Base-by-base conservation (phyloP, 2,329 filamentous ascomycete genomes). In the Nothomitra cinnamomea region DNA sequence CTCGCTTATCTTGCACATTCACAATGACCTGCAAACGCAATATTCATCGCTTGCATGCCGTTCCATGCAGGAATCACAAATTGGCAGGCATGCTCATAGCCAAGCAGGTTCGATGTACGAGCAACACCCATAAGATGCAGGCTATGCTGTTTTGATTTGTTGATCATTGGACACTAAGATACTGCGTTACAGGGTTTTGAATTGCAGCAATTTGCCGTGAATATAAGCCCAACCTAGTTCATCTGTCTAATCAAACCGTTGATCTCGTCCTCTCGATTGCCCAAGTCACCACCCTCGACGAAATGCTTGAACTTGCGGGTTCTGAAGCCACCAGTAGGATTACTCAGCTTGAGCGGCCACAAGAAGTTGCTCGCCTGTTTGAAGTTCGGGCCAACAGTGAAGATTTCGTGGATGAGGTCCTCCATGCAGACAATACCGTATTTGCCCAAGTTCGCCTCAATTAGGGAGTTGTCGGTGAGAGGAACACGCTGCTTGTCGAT, bases 261-360 rank as follows among this genome's bases (percentile, higher is more conserved):
- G 82, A 96, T 95, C 77, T 89, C 83, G 67, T 96, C 89, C 79
- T 98, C 92, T 63, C 92, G 85, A 82, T 98, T 96, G 71, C 92
- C 92, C 65, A 94, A 77, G 74, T 98, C 92, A 83, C 92, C 92
- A 74, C 90, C 92, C 79, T 95, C 86, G 60, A 96, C 86, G 77
- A 87, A 96, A 79, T 96, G 89, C 79, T 88, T 92, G 83, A 96
- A 96, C 80, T 96, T 98, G 75, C 92, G 80, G 66, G 85, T 74
- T 65, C 85, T 84, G 87, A 96, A 98, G 61, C 92, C 90, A 71
- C 92, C 92, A 64, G 76, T 96, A 69, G 92, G 92, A 82, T 94
- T 95, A 81, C 82, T 88, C 63, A 98, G 85, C 85, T 98, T 96
- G 83, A 98, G 98, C 69, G 92, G 92, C 92, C 92, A 98, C 63